Percentiles rank a stretch among this genome's conserved stretches.
Evolutionary conservation across 2,329 filamentous ascomycete species (phyloP).

Genomic region (Blastomyces gilchristii): DNA sequence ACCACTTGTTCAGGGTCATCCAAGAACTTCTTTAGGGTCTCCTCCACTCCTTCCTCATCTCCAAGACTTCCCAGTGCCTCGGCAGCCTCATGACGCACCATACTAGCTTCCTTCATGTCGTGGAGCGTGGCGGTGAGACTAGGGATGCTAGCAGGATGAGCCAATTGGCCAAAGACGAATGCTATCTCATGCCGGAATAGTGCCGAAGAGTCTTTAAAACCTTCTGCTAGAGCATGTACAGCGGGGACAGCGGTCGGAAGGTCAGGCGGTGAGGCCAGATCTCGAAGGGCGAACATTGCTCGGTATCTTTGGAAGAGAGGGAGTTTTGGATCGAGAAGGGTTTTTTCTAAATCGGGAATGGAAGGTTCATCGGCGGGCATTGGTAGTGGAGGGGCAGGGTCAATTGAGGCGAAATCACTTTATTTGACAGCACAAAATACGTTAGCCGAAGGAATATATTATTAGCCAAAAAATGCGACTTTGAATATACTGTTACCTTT

Average conservation of each 20-base stretch:
- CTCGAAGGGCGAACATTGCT: constrained; percentile 94
- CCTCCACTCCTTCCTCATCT: constrained; percentile 86
- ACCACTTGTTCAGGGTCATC: constrained; percentile 89
- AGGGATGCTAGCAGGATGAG: constrained; percentile 92
- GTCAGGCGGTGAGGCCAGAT: constrained; percentile 86
- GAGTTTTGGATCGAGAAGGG: constrained; percentile 64
- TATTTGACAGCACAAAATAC: constrained; percentile 16
- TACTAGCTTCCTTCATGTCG: constrained; percentile 72
- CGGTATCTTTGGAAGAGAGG: constrained; percentile 89
- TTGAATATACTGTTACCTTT: constrained; percentile 51
- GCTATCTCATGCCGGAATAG: constrained; percentile 97
- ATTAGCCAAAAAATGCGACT: not conserved
- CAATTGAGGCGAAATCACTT: constrained; percentile 91
- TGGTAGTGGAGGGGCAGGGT: constrained; percentile 82
- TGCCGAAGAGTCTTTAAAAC: constrained; percentile 74
- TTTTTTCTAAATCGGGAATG: constrained; percentile 64
- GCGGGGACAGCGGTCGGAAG: constrained; percentile 83
- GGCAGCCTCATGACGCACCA: constrained; percentile 96
- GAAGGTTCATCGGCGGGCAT: constrained; percentile 51
- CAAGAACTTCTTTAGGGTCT: constrained; percentile 69
- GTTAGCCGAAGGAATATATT: constrained; percentile 1
- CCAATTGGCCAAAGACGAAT: constrained; percentile 94
- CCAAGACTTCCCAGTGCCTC: constrained; percentile 91
- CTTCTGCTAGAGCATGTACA: constrained; percentile 72
- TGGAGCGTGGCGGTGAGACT: constrained; percentile 69